Evolutionary conservation across 2,329 filamentous ascomycete species (phyloP).

Genomic region (Zalaria obscura): DNA sequence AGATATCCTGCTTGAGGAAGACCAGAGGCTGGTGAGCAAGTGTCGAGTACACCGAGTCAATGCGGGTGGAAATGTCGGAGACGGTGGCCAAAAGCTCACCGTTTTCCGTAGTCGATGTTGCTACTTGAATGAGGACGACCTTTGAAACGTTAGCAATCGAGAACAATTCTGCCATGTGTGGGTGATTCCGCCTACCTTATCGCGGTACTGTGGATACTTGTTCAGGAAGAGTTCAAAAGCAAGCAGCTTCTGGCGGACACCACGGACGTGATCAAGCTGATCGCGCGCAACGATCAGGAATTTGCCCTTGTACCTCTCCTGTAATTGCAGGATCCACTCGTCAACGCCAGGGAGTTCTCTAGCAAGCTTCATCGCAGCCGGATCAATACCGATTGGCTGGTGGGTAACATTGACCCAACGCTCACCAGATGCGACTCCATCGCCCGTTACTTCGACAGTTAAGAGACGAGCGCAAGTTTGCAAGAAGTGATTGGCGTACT

Average conservation of each 20-base stretch:
- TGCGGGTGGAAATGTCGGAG: conserved; percentile 84
- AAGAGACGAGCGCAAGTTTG: conserved; percentile 89
- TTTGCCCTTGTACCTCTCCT: conserved; percentile 76
- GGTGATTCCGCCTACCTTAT: conserved; percentile 35
- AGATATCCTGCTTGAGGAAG: conserved; percentile 89
- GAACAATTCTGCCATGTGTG: background rate
- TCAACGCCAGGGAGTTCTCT: conserved; percentile 53
- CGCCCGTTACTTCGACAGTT: conserved; percentile 74
- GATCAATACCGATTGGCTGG: conserved; percentile 64
- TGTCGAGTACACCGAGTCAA: conserved; percentile 84
- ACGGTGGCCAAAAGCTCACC: conserved; percentile 76
- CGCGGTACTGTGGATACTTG: conserved; percentile 79
- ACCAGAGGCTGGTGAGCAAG: conserved; percentile 85
- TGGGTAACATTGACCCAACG: conserved; percentile 82
- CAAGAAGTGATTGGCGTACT: conserved; percentile 87
- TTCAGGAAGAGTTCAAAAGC: conserved; percentile 90
- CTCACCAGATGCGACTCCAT: conserved; percentile 82
- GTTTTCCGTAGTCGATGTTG: conserved; percentile 78
- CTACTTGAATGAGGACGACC: conserved; percentile 86
- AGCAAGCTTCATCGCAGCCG: conserved; percentile 42
- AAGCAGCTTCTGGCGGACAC: conserved; percentile 83
- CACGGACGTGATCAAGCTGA: conserved; percentile 84
- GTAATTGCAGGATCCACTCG: conserved; percentile 66
- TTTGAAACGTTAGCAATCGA: conserved; percentile 17
- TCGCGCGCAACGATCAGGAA: conserved; percentile 84